These are phyloP conservation scores for Friedmanniomyces simplex DNA, from an alignment of 495 filamentous ascomycete genomes.

Conservation along the genomic window DNA sequence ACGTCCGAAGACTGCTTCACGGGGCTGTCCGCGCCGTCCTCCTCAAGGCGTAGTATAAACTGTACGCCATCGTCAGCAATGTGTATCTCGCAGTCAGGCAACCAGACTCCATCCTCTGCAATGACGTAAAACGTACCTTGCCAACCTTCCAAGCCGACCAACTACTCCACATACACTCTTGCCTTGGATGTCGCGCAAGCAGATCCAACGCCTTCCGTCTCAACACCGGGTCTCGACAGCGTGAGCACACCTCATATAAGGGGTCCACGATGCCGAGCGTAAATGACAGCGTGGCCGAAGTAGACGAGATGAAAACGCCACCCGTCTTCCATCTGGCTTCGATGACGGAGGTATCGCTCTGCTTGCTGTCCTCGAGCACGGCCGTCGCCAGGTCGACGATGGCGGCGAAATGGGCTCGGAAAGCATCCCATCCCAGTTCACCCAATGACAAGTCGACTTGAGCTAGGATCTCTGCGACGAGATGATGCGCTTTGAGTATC, in stretches of 20 bases:
- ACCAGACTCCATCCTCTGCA: neutral
- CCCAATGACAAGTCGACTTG: constrained; percentile 7
- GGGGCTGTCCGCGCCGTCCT: neutral
- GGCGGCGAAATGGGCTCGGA: constrained; percentile 2
- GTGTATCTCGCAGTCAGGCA: too few species aligned
- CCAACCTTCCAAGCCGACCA: constrained; percentile 18
- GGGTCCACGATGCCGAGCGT: constrained; percentile 13
- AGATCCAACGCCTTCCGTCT: constrained; percentile 8
- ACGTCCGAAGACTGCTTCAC: constrained; percentile 5
- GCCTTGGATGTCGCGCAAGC: constrained; percentile 9
- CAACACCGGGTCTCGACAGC: constrained; percentile 9
- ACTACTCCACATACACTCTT: constrained; percentile 13
- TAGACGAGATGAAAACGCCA: constrained; percentile 5
- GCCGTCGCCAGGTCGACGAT: constrained; percentile 10
- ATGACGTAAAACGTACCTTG: neutral
- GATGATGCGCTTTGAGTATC: constrained; percentile 14
- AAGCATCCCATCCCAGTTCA: constrained; percentile 13
- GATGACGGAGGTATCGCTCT: constrained; percentile 2
- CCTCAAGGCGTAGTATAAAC: constrained; percentile 10
- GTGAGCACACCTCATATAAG: constrained; percentile 3
- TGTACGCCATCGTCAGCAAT: neutral
- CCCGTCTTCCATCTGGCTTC: constrained; percentile 14
- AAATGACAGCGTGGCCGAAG: constrained; percentile 10
- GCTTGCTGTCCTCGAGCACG: constrained; percentile 3
- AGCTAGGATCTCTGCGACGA: constrained; percentile 9